Conservation (phyloP, 1,284 basidiomycete genomes). For the Ceratobasidium papillatum region DNA sequence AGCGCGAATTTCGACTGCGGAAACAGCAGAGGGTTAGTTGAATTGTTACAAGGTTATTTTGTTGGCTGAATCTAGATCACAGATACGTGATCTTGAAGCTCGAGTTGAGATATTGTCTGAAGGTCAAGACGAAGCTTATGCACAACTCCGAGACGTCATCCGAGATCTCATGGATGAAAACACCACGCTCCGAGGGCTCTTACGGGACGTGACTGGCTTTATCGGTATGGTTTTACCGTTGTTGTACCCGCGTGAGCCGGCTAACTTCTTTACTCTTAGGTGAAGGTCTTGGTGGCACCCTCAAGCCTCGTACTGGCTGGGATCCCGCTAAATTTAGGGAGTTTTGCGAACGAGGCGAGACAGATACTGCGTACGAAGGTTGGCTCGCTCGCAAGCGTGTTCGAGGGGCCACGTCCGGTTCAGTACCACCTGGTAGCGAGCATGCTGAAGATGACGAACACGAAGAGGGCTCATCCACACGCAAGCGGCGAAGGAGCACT, state of each 20-base stretch:
- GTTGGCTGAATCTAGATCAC: conserved; percentile 23
- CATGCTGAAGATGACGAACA: conserved; percentile 40
- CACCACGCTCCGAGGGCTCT: conserved; percentile 77
- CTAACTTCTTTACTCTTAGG: conserved; percentile 48
- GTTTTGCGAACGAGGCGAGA: conserved; percentile 83
- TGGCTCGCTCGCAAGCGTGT: conserved; percentile 67
- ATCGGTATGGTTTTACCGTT: conserved; percentile 57
- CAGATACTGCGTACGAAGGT: conserved; percentile 90
- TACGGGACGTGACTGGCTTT: conserved; percentile 78
- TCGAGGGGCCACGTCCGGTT: conserved; percentile 42
- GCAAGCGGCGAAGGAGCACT: conserved; percentile 28
- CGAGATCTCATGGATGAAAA: conserved; percentile 92
- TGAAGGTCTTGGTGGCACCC: conserved; percentile 78
- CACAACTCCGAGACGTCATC: conserved; percentile 81
- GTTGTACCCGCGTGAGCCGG: neutral
- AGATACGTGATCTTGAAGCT: conserved; percentile 93
- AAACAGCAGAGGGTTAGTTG: conserved; percentile 80
- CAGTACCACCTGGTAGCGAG: conserved; percentile 42
- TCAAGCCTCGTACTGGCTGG: conserved; percentile 79
- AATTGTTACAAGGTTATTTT: neutral
- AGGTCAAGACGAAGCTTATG: conserved; percentile 85
- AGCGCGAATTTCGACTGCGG: conserved; percentile 88
- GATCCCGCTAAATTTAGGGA: conserved; percentile 77
- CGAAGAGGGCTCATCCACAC: conserved; percentile 44
- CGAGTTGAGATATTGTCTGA: conserved; percentile 89